Conservation (phyloP, 2,329 filamentous ascomycete genomes). For the Monascus ruber region DNA sequence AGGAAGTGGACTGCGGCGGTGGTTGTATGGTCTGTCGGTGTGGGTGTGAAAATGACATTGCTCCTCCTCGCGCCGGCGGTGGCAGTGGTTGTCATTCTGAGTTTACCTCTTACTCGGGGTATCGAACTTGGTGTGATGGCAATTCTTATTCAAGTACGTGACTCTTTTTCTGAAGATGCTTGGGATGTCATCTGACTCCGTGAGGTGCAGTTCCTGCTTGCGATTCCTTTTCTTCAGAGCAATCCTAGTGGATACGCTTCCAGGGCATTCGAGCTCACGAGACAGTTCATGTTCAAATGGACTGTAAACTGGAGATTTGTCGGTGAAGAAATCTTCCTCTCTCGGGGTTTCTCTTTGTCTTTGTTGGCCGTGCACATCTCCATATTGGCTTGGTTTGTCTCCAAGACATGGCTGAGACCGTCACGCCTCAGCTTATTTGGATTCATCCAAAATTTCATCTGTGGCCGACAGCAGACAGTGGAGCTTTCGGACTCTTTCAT, state of each 20-base stretch:
- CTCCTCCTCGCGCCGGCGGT: constrained; percentile 74
- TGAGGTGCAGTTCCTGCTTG: constrained; percentile 37
- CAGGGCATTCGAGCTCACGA: constrained; percentile 79
- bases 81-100: constrained; percentile 63
- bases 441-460: constrained; percentile 41
- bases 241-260: constrained; percentile 63
- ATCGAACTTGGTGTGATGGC: constrained; percentile 62
- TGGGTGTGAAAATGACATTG: constrained; percentile 93
- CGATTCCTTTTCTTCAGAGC: constrained; percentile 53
- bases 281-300: constrained; percentile 93
- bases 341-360: constrained; percentile 53
- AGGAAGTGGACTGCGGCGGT: constrained; percentile 62
- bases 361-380: constrained; percentile 56
- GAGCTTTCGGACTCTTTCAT: constrained; percentile 61
- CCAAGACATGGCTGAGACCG: constrained; percentile 61
- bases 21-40: constrained; percentile 60
- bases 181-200: background rate
- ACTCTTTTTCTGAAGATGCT: background rate
- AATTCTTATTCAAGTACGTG: constrained; percentile 60
- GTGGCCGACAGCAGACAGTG: constrained; percentile 44
- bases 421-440: constrained; percentile 46
- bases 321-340: constrained; percentile 70
- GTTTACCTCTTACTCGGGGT: constrained; percentile 53
- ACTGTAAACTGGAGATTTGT: constrained; percentile 98
- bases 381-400: constrained; percentile 56